phyloP scores from a whole-genome alignment of 2,329 filamentous ascomycete species.

The Lithohypha guttulata region DNA sequence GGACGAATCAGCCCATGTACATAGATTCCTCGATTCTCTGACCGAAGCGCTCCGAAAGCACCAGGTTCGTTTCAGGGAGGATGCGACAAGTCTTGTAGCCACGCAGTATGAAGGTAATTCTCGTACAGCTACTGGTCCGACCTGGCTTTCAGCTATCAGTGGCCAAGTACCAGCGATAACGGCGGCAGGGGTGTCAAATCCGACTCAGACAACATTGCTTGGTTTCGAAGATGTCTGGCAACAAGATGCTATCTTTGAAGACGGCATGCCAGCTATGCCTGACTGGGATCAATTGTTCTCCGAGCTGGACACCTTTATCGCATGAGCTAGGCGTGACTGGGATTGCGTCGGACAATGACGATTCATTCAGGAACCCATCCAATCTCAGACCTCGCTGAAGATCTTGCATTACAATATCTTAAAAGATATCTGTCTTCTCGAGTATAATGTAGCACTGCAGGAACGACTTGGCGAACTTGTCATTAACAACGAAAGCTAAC shows the following conservation, averaged over 20 bases:
- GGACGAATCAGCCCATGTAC: slow-evolving; percentile 24
- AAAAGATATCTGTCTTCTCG: no score
- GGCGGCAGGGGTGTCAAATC: slow-evolving; percentile 1
- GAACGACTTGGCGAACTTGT: no score
- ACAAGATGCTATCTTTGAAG: slow-evolving; percentile 15
- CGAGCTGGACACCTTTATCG: slow-evolving; percentile 14
- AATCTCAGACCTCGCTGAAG: no score
- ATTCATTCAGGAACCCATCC: no score
- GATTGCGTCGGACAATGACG: no score
- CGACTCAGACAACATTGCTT: slow-evolving; percentile 10
- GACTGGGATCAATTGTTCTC: slow-evolving; percentile 19
- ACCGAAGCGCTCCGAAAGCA: slow-evolving; percentile 28
- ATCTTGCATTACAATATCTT: no score
- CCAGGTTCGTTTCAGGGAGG: slow-evolving; percentile 14
- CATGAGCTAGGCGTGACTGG: no score
- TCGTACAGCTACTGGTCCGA: background rate
- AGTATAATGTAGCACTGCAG: no score
- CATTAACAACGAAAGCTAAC: no score
- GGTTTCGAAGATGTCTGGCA: slow-evolving; percentile 20
- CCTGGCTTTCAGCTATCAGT: background rate
- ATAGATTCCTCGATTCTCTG: slow-evolving; percentile 29
- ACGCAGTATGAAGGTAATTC: no score
- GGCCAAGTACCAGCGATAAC: background rate
- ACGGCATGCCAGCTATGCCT: slow-evolving; percentile 14
- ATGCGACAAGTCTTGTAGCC: no score